Base-by-base conservation (phyloP, 176 grass and related monocot species). In the Triticum turgidum region DNA sequence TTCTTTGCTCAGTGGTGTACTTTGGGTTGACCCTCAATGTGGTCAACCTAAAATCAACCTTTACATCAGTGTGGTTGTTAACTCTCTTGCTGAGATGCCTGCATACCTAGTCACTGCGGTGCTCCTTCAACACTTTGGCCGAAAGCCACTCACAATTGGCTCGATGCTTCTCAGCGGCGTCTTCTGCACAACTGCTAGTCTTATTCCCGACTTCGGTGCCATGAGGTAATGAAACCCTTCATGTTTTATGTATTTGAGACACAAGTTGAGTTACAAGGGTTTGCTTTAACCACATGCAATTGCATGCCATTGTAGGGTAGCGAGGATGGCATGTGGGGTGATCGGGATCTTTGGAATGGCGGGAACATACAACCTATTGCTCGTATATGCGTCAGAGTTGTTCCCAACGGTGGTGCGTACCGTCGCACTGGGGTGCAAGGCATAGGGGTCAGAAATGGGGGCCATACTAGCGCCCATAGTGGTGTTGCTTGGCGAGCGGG, bases 1-100 rank as follows among this genome's bases (percentile, higher is more conserved):
- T 95, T 15, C 77, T 98, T 2, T 38, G 77, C 25, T 88, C 93
- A 0, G 87, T 94, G 58, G 93, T 94, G 11, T 98, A 98, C 88
- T 95, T 91, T 12, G 96, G 96, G 15, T 90, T 98, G 59, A 98
- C 82, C 77, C 93, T 95, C 52, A 98, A 98, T 24, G 96, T 98
- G 0, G 96, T 98, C 21, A 98, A 98, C 81, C 89, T 98, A 27
- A 93, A 98, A 92, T 88, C 78, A 91, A 98, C 84, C 88, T 98
- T 22, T 98, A 98, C 24, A 61, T 90, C 63, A 91, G 82, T 12
- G 96, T 98, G 29, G 32, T 89, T 21, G 41, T 86, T 22, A 98
- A 98, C 82, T 77, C 96, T 27, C n/a, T 94, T 17, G 84, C 91
- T 5, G 93, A 98, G 89, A 87, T 95, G 83, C 96, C 93, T 0